A percentile compares a stretch with the other conserved stretches of the same genome.
phyloP scores from a whole-genome alignment of 352 stramenopile species.

The Elongisporangium prolatum region DNA sequence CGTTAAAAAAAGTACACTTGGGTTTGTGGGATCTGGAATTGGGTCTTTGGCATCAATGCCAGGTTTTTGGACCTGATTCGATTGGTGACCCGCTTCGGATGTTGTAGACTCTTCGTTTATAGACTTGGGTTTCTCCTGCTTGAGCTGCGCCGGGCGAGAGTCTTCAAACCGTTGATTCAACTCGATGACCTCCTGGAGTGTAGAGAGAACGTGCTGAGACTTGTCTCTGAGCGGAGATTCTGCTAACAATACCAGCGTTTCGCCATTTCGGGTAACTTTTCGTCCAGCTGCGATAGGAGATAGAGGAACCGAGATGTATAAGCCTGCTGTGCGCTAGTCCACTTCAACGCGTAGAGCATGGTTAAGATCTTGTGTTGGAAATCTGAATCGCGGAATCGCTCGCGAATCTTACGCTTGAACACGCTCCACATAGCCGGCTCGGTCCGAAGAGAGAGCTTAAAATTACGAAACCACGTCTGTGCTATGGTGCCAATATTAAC shows the following conservation, averaged over 20 bases:
- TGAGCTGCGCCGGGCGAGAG: neutral
- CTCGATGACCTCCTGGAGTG: slow-evolving; percentile 1
- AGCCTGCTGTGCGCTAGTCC: slow-evolving; percentile 1
- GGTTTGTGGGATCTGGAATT: too few relatives aligned
- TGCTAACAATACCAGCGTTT: slow-evolving; percentile 4
- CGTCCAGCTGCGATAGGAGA: slow-evolving; percentile 1
- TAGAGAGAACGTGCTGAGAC: neutral
- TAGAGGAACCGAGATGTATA: slow-evolving; percentile 6
- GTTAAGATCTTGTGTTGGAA: too few relatives aligned
- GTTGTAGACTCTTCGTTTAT: too few relatives aligned
- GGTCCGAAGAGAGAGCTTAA: slow-evolving; percentile 7
- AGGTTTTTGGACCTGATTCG: too few relatives aligned
- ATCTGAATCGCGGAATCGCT: too few relatives aligned
- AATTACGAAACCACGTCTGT: slow-evolving; percentile 8
- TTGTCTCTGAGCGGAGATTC: slow-evolving; percentile 2
- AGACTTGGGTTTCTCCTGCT: too few relatives aligned
- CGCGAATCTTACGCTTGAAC: slow-evolving; percentile 1
- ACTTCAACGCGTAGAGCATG: neutral
- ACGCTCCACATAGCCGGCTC: slow-evolving; percentile 8
- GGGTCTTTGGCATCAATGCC: too few relatives aligned
- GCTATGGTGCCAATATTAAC: slow-evolving; percentile 3
- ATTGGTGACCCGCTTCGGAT: too few relatives aligned
- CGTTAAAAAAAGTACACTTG: too few relatives aligned
- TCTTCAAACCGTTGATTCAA: slow-evolving; percentile 2
- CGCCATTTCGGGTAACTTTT: neutral